These are phyloP conservation scores for Diaporthe caulivora DNA, from an alignment of 2,329 filamentous ascomycete genomes.

Conservation along the genomic window DNA sequence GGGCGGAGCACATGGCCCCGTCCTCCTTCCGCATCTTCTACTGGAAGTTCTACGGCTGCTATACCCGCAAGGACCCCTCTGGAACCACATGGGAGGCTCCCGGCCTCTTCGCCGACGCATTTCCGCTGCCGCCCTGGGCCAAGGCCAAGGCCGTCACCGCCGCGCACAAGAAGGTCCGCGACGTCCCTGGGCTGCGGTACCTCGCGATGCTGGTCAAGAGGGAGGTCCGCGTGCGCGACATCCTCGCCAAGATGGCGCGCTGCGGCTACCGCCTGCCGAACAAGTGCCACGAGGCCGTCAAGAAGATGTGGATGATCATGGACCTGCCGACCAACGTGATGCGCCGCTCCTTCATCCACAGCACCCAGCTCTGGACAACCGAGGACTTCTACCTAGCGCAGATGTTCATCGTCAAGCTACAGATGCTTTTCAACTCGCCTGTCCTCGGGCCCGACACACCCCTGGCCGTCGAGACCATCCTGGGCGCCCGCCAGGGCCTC, in stretches of 20 bases:
- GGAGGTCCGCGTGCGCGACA: constrained; percentile 68
- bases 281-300: constrained; percentile 60
- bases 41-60: constrained; percentile 68
- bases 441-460: constrained; percentile 63
- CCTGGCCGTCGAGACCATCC: constrained; percentile 67
- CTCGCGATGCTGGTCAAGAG: constrained; percentile 74
- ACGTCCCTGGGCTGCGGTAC: constrained; percentile 75
- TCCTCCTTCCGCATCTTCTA: constrained; percentile 69
- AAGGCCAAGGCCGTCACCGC: constrained; percentile 26
- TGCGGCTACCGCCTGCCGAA: constrained; percentile 69
- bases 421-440: constrained; percentile 77
- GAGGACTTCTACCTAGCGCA: constrained; percentile 71
- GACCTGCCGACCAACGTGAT: constrained; percentile 70
- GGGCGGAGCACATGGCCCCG: constrained; percentile 66
- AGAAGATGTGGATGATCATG: constrained; percentile 81
- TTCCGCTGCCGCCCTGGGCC: constrained; percentile 34
- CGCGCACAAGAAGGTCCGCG: constrained; percentile 53
- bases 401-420: constrained; percentile 78
- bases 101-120: constrained; percentile 36
- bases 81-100: constrained; percentile 48
- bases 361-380: constrained; percentile 66
- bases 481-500: constrained; percentile 68
- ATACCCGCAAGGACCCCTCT: constrained; percentile 72
- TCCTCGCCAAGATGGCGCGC: constrained; percentile 70
- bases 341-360: constrained; percentile 67